Conservation (phyloP, 1,284 basidiomycete genomes). For the Trichosporon inkin region DNA sequence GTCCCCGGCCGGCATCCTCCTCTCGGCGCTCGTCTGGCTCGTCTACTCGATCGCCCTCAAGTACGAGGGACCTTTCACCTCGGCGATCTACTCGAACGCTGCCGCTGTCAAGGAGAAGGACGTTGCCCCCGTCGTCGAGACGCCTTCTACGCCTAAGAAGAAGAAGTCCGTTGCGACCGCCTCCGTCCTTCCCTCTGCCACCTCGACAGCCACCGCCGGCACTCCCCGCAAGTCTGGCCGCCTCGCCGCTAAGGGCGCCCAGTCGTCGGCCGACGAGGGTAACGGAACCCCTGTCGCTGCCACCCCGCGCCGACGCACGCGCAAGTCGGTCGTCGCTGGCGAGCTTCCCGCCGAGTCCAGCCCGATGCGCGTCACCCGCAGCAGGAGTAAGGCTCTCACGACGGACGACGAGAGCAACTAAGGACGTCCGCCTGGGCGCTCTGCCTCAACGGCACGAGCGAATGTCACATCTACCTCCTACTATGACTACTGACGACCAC, state of each 20-base stretch:
- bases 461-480: neutral
- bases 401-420: constrained; percentile 32
- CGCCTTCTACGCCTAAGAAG: constrained; percentile 13
- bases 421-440: neutral
- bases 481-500: neutral
- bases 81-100: constrained; percentile 49
- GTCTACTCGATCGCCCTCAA: constrained; percentile 76
- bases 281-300: constrained; percentile 5
- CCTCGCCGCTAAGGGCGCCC: constrained; percentile 7
- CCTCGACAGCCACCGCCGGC: constrained; percentile 19
- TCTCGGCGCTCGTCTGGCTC: constrained; percentile 72
- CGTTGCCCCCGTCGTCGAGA: constrained; percentile 6
- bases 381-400: constrained; percentile 40
- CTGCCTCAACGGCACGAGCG: neutral
- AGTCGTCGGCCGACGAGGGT: constrained; percentile 25
- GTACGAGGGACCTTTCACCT: constrained; percentile 64
- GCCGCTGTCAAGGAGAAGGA: constrained; percentile 16
- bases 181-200: constrained; percentile 14
- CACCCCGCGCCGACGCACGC: constrained; percentile 21
- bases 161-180: neutral
- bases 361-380: constrained; percentile 44
- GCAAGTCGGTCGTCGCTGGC: constrained; percentile 11
- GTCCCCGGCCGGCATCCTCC: constrained; percentile 69
- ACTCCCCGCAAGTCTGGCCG: constrained; percentile 25
- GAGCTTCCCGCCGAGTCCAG: constrained; percentile 21